phyloP scores from a whole-genome alignment of 805 yeast species.

The Barnettozyma sucrosica region DNA sequence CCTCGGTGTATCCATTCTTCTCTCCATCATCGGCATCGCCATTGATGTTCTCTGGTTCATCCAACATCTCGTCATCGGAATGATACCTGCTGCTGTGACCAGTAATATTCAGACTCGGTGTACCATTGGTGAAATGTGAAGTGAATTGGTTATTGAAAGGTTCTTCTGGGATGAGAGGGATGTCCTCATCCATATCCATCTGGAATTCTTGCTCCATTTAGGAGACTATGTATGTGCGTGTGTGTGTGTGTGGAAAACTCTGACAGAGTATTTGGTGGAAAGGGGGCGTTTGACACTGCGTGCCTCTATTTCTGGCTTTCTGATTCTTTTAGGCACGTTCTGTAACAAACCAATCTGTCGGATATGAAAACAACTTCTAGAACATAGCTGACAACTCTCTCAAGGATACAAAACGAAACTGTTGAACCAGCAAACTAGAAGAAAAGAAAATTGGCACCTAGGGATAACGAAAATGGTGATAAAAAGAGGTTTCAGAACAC shows the following conservation, averaged over 20 bases:
- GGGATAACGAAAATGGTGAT: background rate
- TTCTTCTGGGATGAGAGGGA: background rate
- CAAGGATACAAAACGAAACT: background rate
- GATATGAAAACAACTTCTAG: background rate
- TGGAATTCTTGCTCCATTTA: slow-evolving; percentile 11
- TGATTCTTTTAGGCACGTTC: background rate
- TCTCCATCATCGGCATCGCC: slow-evolving; percentile 4
- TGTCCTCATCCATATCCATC: slow-evolving; percentile 10
- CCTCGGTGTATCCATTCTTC: slow-evolving; percentile 7
- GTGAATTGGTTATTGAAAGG: background rate
- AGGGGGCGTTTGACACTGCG: background rate
- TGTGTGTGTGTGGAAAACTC: background rate
- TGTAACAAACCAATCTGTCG: background rate
- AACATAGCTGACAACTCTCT: background rate
- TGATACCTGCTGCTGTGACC: slow-evolving; percentile 7
- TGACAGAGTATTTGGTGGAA: background rate
- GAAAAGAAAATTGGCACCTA: background rate
- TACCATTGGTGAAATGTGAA: background rate
- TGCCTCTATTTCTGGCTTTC: background rate
- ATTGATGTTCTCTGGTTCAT: slow-evolving; percentile 5
- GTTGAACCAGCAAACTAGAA: background rate
- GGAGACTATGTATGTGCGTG: background rate
- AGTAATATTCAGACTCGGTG: background rate
- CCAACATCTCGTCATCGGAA: slow-evolving; percentile 19
- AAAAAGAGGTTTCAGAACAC: background rate